phyloP scores from a whole-genome alignment of 306 rosid species.

The Fagus sylvatica region DNA sequence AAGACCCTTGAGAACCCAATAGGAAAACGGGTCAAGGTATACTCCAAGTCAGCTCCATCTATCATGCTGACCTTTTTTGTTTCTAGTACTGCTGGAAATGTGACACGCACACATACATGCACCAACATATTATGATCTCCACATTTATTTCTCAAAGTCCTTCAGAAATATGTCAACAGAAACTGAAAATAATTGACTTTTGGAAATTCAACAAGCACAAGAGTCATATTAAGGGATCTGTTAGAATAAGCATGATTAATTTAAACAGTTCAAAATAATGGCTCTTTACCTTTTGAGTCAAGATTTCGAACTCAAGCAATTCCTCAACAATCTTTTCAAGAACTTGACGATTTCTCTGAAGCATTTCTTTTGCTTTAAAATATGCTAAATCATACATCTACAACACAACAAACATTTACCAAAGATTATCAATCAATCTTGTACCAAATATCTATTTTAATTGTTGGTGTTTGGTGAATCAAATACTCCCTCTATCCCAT shows the following conservation, averaged over 20 bases:
- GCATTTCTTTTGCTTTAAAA: slow-evolving; percentile 76
- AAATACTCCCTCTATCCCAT: background rate
- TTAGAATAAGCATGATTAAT: slow-evolving; percentile 16
- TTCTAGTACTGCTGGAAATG: background rate
- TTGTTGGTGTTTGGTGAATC: background rate
- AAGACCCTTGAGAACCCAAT: no score
- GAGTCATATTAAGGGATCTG: background rate
- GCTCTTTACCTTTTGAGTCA: slow-evolving; percentile 74
- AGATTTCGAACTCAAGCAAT: slow-evolving; percentile 81
- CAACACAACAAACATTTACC: slow-evolving; percentile 10
- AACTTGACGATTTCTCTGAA: slow-evolving; percentile 63
- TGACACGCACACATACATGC: no score
- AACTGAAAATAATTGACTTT: background rate
- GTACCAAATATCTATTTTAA: background rate
- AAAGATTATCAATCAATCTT: background rate
- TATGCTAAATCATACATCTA: slow-evolving; percentile 90
- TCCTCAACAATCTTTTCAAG: slow-evolving; percentile 89
- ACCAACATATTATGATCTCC: background rate
- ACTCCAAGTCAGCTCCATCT: background rate
- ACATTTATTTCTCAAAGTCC: background rate
- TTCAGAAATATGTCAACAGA: background rate
- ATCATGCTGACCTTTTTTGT: background rate
- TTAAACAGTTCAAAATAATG: slow-evolving; percentile 2
- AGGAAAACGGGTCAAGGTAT: no score
- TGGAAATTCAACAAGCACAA: background rate